Conservation (phyloP, 192 early-diverging fungal species). For the Backusella mclennaniae region DNA sequence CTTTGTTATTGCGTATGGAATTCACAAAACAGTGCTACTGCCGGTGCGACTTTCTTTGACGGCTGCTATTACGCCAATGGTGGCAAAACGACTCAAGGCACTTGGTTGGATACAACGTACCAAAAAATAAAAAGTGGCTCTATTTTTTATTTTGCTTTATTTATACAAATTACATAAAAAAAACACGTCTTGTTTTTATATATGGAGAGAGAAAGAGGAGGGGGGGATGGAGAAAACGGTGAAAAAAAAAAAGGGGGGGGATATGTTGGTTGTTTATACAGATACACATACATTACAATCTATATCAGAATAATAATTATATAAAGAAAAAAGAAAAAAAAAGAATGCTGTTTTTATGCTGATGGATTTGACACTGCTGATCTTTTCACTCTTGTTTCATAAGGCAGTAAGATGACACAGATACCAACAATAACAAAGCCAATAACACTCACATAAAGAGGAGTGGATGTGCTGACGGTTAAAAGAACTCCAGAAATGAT, state of each 20-base stretch:
- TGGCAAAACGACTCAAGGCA: conserved; percentile 45
- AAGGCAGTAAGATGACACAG: conserved; percentile 70
- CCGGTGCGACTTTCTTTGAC: conserved; percentile 55
- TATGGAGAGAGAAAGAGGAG: background rate
- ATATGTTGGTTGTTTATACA: background rate
- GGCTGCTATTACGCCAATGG: conserved; percentile 48
- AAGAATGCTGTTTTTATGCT: background rate
- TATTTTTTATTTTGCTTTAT: background rate
- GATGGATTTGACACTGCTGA: background rate
- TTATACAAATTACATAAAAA: background rate
- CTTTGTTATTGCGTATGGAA: conserved; percentile 59
- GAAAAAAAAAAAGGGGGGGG: background rate
- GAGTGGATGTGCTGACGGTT: conserved; percentile 52
- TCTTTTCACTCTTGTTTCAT: conserved; percentile 51
- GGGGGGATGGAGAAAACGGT: background rate
- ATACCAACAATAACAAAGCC: conserved; percentile 55
- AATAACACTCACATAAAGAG: conserved; percentile 64
- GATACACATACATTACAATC: too few relatives aligned
- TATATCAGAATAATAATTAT: background rate
- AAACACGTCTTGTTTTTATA: background rate
- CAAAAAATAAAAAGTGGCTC: background rate
- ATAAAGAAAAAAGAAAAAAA: background rate
- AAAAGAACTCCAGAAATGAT: conserved; percentile 67
- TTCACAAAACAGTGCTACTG: conserved; percentile 56
- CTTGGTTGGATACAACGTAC: conserved; percentile 40